These are phyloP conservation scores for Protomyces inundatus DNA, from an alignment of 1,139 yeast species.

Conservation along the genomic window DNA sequence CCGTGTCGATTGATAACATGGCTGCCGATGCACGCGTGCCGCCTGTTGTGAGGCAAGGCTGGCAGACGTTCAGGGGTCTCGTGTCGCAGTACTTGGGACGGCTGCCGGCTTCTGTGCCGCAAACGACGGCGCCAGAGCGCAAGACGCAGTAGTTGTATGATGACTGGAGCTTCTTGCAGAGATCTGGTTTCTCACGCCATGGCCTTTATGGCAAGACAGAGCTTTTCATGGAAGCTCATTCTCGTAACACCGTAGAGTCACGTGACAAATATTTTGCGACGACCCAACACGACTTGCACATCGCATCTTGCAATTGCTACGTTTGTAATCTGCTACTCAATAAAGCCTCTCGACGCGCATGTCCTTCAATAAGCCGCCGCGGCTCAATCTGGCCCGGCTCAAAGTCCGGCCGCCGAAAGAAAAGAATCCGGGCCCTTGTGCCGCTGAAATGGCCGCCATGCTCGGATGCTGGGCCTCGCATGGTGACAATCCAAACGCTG, in stretches of 20 bases:
- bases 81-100: slow-evolving; percentile 25
- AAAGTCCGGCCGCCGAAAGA: slow-evolving; percentile 26
- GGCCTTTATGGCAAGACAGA: too few species aligned
- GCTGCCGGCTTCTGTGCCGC: slow-evolving; percentile 13
- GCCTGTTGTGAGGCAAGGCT: slow-evolving; percentile 16
- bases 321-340: too few species aligned
- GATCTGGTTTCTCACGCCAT: too few species aligned
- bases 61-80: slow-evolving; percentile 26
- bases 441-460: slow-evolving; percentile 30
- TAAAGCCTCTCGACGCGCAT: background rate
- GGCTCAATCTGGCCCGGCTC: slow-evolving; percentile 20
- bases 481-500: slow-evolving; percentile 27
- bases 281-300: too few species aligned
- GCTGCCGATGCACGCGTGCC: slow-evolving; percentile 29
- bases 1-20: slow-evolving; percentile 26
- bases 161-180: background rate
- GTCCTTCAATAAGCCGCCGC: slow-evolving; percentile 21
- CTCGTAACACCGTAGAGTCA: too few species aligned
- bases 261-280: too few species aligned
- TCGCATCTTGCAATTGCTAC: too few species aligned
- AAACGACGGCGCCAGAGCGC: background rate
- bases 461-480: slow-evolving; percentile 29
- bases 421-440: slow-evolving; percentile 27
- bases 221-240: too few species aligned
- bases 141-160: background rate